Conservation (phyloP, 2,329 filamentous ascomycete genomes). For the Cryphonectria nitschkei region DNA sequence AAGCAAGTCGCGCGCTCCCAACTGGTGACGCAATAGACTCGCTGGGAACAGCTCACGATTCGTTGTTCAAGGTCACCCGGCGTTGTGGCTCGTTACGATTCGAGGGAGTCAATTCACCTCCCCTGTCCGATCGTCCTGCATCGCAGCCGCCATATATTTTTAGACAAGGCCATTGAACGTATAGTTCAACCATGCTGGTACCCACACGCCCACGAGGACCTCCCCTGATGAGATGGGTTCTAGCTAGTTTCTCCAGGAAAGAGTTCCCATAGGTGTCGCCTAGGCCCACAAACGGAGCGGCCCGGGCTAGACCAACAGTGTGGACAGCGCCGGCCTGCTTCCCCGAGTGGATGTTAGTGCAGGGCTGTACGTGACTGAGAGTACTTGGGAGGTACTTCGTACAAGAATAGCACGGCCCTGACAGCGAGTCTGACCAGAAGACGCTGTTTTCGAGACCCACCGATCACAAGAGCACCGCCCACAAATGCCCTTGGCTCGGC, state of each 20-base stretch:
- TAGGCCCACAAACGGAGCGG: conserved; percentile 11
- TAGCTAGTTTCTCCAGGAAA: not conserved
- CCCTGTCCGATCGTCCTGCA: not conserved
- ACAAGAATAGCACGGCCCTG: conserved; percentile 1
- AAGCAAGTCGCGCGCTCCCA: not conserved
- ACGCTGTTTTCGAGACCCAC: conserved; percentile 6
- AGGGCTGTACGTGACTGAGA: conserved; percentile 8
- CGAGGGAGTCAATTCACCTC: not conserved
- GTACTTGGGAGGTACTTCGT: conserved; percentile 11
- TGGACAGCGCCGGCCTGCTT: conserved; percentile 5
- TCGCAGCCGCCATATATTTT: not conserved
- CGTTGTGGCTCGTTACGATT: not conserved
- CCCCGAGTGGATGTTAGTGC: not conserved
- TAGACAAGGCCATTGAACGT: not conserved
- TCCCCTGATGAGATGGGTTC: not conserved
- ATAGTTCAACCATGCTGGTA: not conserved
- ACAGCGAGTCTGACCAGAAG: not conserved
- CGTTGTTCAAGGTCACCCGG: not conserved
- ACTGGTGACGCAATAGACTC: conserved; percentile 4
- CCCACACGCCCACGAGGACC: not conserved
- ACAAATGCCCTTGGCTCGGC: not conserved
- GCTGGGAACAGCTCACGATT: not conserved
- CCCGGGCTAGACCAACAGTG: conserved; percentile 4
- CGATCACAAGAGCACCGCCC: not conserved
- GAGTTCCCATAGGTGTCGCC: conserved; percentile 9